phyloP scores from a whole-genome alignment of 177 flowering plant species.

The Telopea speciosissima region DNA sequence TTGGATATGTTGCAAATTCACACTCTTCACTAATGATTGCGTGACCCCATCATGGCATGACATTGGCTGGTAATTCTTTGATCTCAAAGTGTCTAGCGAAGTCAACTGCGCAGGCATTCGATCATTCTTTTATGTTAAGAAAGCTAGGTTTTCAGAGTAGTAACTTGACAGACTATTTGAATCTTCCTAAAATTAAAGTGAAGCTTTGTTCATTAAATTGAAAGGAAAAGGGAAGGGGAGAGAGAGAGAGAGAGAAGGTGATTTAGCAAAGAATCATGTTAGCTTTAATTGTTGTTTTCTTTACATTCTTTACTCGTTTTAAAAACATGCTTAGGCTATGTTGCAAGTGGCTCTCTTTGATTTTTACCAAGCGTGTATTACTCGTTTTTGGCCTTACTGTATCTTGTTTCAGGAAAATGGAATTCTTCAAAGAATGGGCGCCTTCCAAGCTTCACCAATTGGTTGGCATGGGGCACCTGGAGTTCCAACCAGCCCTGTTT shows the following conservation, averaged over 20 bases:
- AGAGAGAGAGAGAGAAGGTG: neutral
- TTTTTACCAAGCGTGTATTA: neutral
- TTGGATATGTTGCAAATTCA: too few relatives aligned
- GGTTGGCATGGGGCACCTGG: constrained; percentile 67
- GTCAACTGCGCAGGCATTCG: too few relatives aligned
- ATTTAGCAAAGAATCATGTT: neutral
- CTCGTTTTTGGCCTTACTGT: neutral
- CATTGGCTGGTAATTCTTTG: too few relatives aligned
- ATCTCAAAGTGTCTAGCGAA: too few relatives aligned
- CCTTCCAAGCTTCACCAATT: constrained; percentile 49
- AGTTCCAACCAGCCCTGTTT: constrained; percentile 41
- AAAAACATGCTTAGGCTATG: neutral
- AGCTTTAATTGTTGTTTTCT: too few relatives aligned
- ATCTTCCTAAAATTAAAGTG: neutral
- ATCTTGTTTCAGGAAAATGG: constrained; percentile 41
- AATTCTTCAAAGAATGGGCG: constrained; percentile 46
- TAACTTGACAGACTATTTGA: neutral
- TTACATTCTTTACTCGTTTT: too few relatives aligned
- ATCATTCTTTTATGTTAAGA: too few relatives aligned
- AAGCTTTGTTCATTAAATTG: neutral
- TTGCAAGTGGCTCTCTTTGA: neutral
- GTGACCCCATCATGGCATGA: too few relatives aligned
- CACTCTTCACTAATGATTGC: too few relatives aligned
- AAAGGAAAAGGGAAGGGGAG: neutral
- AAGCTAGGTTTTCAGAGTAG: too few relatives aligned